phyloP scores from a whole-genome alignment of 441 rosid genomes.

The Hypseocharis bilobata region DNA sequence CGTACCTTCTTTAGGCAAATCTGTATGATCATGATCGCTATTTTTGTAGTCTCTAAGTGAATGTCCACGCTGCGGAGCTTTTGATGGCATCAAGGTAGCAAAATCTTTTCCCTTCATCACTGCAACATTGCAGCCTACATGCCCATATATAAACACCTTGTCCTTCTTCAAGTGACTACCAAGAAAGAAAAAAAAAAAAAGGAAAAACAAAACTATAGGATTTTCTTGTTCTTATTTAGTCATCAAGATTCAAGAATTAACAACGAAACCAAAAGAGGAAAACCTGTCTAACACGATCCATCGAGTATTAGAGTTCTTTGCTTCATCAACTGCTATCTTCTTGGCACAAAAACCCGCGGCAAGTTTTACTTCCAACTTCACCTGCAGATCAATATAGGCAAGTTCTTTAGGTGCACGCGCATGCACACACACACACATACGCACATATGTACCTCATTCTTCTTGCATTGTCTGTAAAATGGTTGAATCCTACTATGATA shows the following conservation, averaged over 20 bases:
- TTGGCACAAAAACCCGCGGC: constrained; percentile 36
- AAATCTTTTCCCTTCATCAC: constrained; percentile 40
- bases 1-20: not conserved
- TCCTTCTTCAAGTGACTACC: constrained; percentile 32
- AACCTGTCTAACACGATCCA: constrained; percentile 50
- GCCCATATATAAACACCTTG: constrained; percentile 28
- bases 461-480: constrained; percentile 37
- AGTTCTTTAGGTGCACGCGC: no score
- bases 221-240: no score
- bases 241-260: no score
- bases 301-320: constrained; percentile 30
- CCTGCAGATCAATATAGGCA: no score
- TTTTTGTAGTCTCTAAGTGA: not conserved
- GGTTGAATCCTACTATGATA: constrained; percentile 35
- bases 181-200: no score
- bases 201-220: no score
- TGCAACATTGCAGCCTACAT: constrained; percentile 40
- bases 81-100: constrained; percentile 38
- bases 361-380: constrained; percentile 47
- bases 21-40: not conserved
- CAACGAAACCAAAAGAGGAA: no score
- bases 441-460: constrained; percentile 29
- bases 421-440: no score
- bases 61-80: constrained; percentile 13
- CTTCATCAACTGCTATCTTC: constrained; percentile 35